Conservation (phyloP, 2,329 filamentous ascomycete genomes). For the Alternaria arborescens region DNA sequence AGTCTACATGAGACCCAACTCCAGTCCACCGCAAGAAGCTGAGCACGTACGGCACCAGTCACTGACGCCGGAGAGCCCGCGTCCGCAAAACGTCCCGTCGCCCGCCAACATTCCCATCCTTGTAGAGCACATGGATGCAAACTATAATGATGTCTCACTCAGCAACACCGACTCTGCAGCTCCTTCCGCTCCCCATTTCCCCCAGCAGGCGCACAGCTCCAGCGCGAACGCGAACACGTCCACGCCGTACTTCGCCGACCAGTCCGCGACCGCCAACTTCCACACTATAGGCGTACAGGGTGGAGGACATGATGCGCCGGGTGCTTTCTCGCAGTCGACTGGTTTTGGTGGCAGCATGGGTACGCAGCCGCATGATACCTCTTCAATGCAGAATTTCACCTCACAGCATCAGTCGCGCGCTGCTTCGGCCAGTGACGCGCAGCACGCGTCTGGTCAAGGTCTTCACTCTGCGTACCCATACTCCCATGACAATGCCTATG, state of each 20-base stretch:
- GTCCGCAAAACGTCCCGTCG: constrained; percentile 72
- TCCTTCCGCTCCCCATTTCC: constrained; percentile 44
- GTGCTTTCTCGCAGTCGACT: constrained; percentile 34
- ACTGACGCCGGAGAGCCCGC: constrained; percentile 74
- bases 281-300: constrained; percentile 39
- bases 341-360: constrained; percentile 39
- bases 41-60: constrained; percentile 70
- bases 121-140: constrained; percentile 75
- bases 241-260: constrained; percentile 45
- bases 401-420: constrained; percentile 42
- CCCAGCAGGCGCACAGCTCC: constrained; percentile 44
- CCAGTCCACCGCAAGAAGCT: constrained; percentile 63
- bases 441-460: constrained; percentile 41
- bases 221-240: constrained; percentile 36
- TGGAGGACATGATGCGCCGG: constrained; percentile 31
- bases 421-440: constrained; percentile 48
- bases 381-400: constrained; percentile 51
- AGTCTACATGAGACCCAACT: constrained; percentile 63
- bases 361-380: constrained; percentile 48
- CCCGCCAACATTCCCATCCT: constrained; percentile 74
- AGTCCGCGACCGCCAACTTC: constrained; percentile 21
- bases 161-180: constrained; percentile 58
- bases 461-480: constrained; percentile 42
- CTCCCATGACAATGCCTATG: constrained; percentile 48
- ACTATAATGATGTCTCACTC: constrained; percentile 72